Evolutionary conservation across 139 green algal genomes (phyloP).

Genomic region (Chlorella sp.): DNA sequence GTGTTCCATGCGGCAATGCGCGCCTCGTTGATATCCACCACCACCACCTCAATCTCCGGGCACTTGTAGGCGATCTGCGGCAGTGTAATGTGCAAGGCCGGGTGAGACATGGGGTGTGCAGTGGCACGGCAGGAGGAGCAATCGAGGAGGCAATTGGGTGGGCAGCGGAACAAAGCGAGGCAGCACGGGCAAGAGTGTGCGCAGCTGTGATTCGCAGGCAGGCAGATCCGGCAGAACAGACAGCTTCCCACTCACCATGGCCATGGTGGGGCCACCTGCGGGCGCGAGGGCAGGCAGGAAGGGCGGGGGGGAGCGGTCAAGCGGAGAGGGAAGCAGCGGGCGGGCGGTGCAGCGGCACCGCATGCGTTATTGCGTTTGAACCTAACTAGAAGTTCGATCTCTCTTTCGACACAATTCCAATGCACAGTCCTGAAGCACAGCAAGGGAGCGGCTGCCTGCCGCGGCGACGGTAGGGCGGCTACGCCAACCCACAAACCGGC

Average conservation of each 20-base stretch:
- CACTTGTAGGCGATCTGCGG: slow-evolving; percentile 91
- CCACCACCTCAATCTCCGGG: slow-evolving; percentile 94
- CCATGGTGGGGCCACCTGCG: slow-evolving; percentile 75
- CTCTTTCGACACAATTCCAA: no score
- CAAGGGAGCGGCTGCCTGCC: background rate
- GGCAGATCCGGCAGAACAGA: background rate
- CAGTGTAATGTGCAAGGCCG: background rate
- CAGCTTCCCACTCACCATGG: slow-evolving; percentile 54
- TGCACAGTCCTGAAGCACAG: background rate
- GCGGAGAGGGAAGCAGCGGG: background rate
- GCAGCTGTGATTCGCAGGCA: background rate
- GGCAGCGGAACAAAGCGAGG: background rate
- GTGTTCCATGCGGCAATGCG: slow-evolving; percentile 96
- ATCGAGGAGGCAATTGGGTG: background rate
- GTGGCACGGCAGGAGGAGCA: no score
- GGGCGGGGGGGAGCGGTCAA: no score
- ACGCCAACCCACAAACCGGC: no score
- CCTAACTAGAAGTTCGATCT: no score
- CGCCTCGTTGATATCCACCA: slow-evolving; percentile 92
- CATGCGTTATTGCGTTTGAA: no score
- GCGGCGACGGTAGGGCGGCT: background rate
- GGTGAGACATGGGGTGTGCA: background rate
- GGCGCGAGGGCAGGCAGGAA: background rate
- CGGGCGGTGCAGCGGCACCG: background rate
- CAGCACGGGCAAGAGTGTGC: background rate